A percentile compares a stretch with the other conserved stretches of the same genome.
These are phyloP conservation scores for Boletus reticulatus DNA, from an alignment of 768 basidiomycete species.

Conservation along the genomic window DNA sequence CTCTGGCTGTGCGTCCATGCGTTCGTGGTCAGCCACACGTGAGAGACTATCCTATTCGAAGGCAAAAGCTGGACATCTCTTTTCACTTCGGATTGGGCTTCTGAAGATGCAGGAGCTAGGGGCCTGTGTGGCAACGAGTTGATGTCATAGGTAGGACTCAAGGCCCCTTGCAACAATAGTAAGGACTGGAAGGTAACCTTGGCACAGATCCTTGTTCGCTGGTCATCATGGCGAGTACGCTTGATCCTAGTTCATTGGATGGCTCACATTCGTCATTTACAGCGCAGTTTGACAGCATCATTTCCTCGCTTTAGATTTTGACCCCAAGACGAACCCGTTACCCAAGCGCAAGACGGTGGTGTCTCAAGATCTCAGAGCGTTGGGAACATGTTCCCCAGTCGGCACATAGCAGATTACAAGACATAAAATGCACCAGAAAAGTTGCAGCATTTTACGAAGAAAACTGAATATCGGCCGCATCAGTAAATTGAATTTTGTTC, in stretches of 20 bases:
- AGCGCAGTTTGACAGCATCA: slow-evolving; percentile 31
- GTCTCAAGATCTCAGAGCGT: no score
- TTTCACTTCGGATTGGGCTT: slow-evolving; percentile 22
- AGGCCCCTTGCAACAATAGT: neutral
- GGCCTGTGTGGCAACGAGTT: slow-evolving; percentile 17
- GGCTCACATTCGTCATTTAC: neutral
- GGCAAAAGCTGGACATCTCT: slow-evolving; percentile 16
- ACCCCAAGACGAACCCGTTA: slow-evolving; percentile 33
- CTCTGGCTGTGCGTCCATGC: slow-evolving; percentile 17
- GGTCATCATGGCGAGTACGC: slow-evolving; percentile 51
- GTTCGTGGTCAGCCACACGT: slow-evolving; percentile 5
- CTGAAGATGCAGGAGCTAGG: slow-evolving; percentile 17
- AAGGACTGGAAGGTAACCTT: neutral
- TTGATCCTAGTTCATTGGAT: neutral
- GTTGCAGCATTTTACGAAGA: slow-evolving; percentile 32
- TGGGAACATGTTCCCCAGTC: neutral
- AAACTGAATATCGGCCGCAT: slow-evolving; percentile 23
- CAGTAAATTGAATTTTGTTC: no score
- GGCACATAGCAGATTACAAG: slow-evolving; percentile 20
- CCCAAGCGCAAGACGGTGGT: slow-evolving; percentile 26
- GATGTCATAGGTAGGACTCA: slow-evolving; percentile 3
- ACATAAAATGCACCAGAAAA: neutral
- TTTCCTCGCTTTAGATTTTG: slow-evolving; percentile 29
- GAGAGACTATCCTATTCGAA: slow-evolving; percentile 10
- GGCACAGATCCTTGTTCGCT: slow-evolving; percentile 49